Conservation (phyloP, 1,139 yeast species). For the Suhomyces guaymorum region DNA sequence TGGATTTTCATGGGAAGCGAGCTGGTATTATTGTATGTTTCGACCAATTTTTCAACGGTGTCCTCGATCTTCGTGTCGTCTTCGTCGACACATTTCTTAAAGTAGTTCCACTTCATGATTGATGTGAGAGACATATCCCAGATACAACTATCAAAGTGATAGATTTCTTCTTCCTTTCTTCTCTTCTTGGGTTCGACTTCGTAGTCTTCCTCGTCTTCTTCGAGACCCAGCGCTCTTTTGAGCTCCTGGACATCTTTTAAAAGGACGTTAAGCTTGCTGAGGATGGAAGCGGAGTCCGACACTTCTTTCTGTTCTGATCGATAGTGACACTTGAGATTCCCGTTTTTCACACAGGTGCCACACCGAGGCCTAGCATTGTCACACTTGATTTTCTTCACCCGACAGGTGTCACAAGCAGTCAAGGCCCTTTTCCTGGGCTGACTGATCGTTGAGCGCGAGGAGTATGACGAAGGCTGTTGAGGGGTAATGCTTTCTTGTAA, state of each 20-base stretch:
- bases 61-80: conserved; percentile 17
- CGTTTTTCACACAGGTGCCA: conserved; percentile 47
- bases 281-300: conserved; percentile 26
- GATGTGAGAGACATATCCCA: conserved; percentile 49
- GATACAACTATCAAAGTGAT: conserved; percentile 21
- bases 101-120: conserved; percentile 37
- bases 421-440: conserved; percentile 39
- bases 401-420: conserved; percentile 52
- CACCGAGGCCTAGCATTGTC: conserved; percentile 54
- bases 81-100: conserved; percentile 21
- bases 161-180: conserved; percentile 2
- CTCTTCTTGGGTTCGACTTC: conserved; percentile 1
- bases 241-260: conserved; percentile 27
- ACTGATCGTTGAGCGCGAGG: too few species aligned
- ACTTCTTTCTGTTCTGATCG: conserved; percentile 33
- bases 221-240: conserved; percentile 11
- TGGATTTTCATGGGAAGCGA: conserved; percentile 7
- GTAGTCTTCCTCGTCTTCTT: background rate
- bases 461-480: background rate
- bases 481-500: background rate
- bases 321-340: conserved; percentile 34
- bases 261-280: conserved; percentile 33
- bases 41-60: conserved; percentile 18
- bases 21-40: conserved; percentile 19
- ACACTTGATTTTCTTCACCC: conserved; percentile 51